Evolutionary conservation across 2,329 filamentous ascomycete species (phyloP), one percentile per base, ranked within the genome.

Genomic region (Nigrograna mackinnonii): DNA sequence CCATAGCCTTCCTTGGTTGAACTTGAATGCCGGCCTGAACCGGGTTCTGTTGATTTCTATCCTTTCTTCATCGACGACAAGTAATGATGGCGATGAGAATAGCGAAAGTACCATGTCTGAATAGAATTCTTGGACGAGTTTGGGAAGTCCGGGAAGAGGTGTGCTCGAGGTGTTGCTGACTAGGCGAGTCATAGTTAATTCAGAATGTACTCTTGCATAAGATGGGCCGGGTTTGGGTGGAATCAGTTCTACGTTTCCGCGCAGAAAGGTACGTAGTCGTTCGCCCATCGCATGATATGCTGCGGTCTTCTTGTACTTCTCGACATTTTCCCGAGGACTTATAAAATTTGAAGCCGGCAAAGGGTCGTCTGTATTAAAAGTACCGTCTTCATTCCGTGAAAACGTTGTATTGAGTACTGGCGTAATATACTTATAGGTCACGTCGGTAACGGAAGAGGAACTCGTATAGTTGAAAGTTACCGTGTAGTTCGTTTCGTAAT

Each of bases 111-210:
- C 50, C 49, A 68, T 60, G 34, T 67, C 57, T 2, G 60, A 49
- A 41, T 67, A 68, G 41, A 68, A 61, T 3, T 34, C 21, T 31
- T 66, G 59, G 6, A 67, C 43, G 6, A 57, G 47, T 4, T 48
- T 36, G 1, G 42, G 41, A 0, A 68, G 49, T n/a, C 65, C 49
- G 1, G 63, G 58, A 14, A 58, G 47, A 17, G 50, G 58, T 3
- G 53, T 64, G 5, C 50, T 64, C 9, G 56, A 55, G 17, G 46
- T 59, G 49, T 71, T 57, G 19, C 17, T 21, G 14, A 77, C 60
- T 1, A 79, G 59, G n/a, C 64, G 63, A 1, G 74, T 77, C 43
- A 72, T 70, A 6, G 71, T 61, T 14, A 71, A 64, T 4, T 70
- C 60, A 3, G 60, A 63, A 26, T 55, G 46, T 2, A 59, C 54